Base-by-base conservation (phyloP, 2,329 filamentous ascomycete genomes). In the Emmonsiellopsis sp. region DNA sequence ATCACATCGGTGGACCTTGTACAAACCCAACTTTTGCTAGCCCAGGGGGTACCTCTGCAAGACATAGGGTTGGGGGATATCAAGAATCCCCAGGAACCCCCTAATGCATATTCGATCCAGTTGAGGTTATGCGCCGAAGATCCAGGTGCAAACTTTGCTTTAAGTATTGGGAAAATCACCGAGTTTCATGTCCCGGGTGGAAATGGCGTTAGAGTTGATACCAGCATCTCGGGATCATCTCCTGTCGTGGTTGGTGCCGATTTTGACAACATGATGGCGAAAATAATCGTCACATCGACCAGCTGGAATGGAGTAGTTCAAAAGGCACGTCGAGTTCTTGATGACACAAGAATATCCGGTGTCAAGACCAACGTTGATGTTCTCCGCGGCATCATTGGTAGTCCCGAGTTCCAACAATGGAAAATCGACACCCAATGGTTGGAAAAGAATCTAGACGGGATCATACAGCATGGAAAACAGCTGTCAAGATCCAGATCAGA, bases 151-250 rank as follows among this genome's bases (percentile, higher is more conserved):
- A 69, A 76, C 49, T 84, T 79, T 67, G 72, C 79, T 0, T 66
- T 85, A 2, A 81, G 79, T 35, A 79, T 84, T 46, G 82, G 82
- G 37, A 82, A 81, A 53, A 76, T 84, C 13, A 74, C 70, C 0
- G 70, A 73, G 0, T 79, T 81, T 46, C 66, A 70, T 7, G 76
- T 83, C 2, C 81, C 82, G 0, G 69, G 67, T 1, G 81, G 82
- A 1, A 79, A 82, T 56, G 81, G 82, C 0, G 69, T 82, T 10
- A 67, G 81, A 16, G 70, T 83, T 2, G 81, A 83, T 56, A 82
- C 78, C 0, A 74, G 80, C 57, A 65, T 83, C 1, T 67, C 74
- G n/a, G 63, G 65, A 9, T 66, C 68, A 1, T 66, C 68, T 1
- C 63, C 70, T 0, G 66, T 73, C 0, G 63, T 79, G 4, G 70